These are phyloP conservation scores for Colletotrichum noveboracense DNA, from an alignment of 2,329 filamentous ascomycete genomes.

Conservation along the genomic window DNA sequence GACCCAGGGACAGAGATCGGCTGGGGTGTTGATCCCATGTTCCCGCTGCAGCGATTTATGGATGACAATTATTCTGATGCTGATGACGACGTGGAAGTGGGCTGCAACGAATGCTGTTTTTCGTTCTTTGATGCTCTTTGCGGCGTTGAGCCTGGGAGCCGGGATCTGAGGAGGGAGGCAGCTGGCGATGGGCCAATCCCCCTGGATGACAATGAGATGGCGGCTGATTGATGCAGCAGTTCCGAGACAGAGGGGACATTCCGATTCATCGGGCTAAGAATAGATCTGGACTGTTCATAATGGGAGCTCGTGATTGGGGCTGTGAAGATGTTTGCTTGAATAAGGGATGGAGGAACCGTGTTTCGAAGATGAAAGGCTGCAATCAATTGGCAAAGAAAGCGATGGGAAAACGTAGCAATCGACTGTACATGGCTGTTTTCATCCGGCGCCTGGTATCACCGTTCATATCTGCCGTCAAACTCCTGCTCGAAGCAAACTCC, in stretches of 20 bases:
- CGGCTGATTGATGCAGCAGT: background rate
- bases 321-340: too few relatives aligned
- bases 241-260: background rate
- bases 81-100: background rate
- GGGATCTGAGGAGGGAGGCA: background rate
- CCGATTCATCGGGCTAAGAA: background rate
- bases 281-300: background rate
- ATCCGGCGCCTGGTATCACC: conserved; percentile 7
- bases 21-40: background rate
- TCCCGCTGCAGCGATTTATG: background rate
- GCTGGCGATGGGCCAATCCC: background rate
- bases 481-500: background rate
- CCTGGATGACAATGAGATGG: conserved; percentile 9
- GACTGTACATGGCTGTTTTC: conserved; percentile 2
- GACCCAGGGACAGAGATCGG: conserved; percentile 1
- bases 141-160: background rate
- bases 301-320: background rate
- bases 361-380: background rate
- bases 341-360: background rate
- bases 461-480: background rate
- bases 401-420: background rate
- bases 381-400: background rate
- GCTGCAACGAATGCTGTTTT: conserved; percentile 1
- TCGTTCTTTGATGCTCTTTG: conserved; percentile 6
- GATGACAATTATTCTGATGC: background rate